phyloP scores from a whole-genome alignment of 306 rosid species.

The Astragalus glycyphyllos region DNA sequence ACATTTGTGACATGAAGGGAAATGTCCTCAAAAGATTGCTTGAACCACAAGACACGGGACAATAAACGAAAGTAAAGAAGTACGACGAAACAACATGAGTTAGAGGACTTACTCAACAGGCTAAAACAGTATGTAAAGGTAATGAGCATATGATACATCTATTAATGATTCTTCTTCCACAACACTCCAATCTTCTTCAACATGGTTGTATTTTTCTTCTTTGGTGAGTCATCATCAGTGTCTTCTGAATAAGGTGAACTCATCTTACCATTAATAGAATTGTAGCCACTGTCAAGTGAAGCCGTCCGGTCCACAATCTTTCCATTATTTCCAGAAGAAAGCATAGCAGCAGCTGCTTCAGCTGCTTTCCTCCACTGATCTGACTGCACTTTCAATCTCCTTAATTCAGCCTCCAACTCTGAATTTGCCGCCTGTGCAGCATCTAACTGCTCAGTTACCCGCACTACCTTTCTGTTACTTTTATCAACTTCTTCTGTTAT shows the following conservation, averaged over 20 bases:
- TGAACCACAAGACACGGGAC: conserved; percentile 14
- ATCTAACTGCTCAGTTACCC: conserved; percentile 70
- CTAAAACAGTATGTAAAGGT: conserved; percentile 18
- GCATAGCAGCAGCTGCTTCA: conserved; percentile 79
- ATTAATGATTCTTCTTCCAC: conserved; percentile 79
- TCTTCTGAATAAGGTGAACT: conserved; percentile 74
- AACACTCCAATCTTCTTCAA: conserved; percentile 87
- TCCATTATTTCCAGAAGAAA: conserved; percentile 64
- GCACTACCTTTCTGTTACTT: conserved; percentile 52
- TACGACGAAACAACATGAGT: conserved; percentile 17
- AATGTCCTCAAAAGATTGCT: conserved; percentile 14
- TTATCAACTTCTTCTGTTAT: conserved; percentile 66
- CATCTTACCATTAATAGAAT: conserved; percentile 47
- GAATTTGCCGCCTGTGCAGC: conserved; percentile 64
- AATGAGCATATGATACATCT: conserved; percentile 9
- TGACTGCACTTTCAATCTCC: conserved; percentile 77
- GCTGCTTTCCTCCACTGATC: conserved; percentile 93
- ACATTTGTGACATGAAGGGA: conserved; percentile 13
- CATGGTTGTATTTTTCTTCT: conserved; percentile 77
- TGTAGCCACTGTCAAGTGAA: conserved; percentile 59
- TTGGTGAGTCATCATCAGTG: conserved; percentile 75
- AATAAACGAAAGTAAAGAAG: conserved; percentile 22
- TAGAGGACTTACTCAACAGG: neutral
- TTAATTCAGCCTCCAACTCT: conserved; percentile 74
- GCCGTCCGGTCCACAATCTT: conserved; percentile 58